These are phyloP conservation scores for Somion occarium DNA, from an alignment of 1,284 basidiomycete species.

Conservation along the genomic window DNA sequence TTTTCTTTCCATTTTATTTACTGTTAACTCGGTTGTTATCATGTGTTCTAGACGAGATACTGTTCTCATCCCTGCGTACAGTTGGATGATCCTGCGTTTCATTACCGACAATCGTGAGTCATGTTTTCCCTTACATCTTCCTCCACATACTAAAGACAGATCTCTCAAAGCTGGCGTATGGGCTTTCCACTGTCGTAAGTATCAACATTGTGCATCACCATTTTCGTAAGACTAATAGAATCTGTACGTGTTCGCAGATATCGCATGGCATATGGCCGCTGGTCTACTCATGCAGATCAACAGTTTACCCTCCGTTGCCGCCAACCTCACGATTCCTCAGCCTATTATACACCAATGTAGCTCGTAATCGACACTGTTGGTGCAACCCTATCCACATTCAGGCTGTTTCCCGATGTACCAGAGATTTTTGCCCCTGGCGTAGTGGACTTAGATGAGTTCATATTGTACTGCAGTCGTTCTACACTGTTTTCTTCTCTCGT, in stretches of 20 bases:
- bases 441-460: neutral
- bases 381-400: no score
- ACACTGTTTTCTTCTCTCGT: neutral
- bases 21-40: neutral
- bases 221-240: neutral
- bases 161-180: slow-evolving; percentile 25
- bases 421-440: neutral
- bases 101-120: slow-evolving; percentile 30
- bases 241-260: slow-evolving; percentile 14
- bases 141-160: neutral
- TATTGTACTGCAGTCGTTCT: neutral
- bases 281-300: slow-evolving; percentile 33
- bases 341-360: slow-evolving; percentile 29
- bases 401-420: no score
- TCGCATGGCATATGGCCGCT: slow-evolving; percentile 34
- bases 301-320: slow-evolving; percentile 24
- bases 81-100: slow-evolving; percentile 30
- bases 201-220: neutral
- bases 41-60: slow-evolving; percentile 26
- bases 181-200: slow-evolving; percentile 32
- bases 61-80: slow-evolving; percentile 30
- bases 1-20: neutral
- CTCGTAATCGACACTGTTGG: neutral
- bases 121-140: neutral
- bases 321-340: slow-evolving; percentile 26